phyloP scores from a whole-genome alignment of 345 rosid genomes.

The Toxicodendron radicans region DNA sequence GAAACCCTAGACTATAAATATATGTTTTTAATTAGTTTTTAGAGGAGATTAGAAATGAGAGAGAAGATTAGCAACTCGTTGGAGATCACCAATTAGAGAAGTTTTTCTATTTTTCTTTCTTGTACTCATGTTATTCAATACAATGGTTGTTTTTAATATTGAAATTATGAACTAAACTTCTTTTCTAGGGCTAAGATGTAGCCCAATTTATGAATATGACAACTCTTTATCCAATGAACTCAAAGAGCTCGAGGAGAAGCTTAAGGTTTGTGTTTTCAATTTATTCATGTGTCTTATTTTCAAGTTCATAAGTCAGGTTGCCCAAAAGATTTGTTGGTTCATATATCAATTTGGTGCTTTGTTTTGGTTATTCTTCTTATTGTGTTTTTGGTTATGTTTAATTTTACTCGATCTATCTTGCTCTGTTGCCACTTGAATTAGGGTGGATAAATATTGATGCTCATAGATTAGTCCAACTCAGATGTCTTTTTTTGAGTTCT shows the following conservation, averaged over 20 bases:
- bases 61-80: too few relatives aligned
- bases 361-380: background rate
- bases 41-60: too few relatives aligned
- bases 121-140: too few relatives aligned
- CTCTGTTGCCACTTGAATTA: background rate
- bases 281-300: background rate
- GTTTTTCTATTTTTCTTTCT: too few relatives aligned
- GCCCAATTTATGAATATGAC: too few relatives aligned
- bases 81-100: too few relatives aligned
- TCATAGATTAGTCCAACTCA: background rate
- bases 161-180: too few relatives aligned
- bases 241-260: slow-evolving; percentile 74
- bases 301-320: background rate
- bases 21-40: too few relatives aligned
- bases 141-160: too few relatives aligned
- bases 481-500: background rate
- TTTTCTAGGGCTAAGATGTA: too few relatives aligned
- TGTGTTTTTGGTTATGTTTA: background rate
- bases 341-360: background rate
- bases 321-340: background rate
- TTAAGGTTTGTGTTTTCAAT: slow-evolving; percentile 53
- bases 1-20: too few relatives aligned
- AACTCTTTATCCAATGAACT: slow-evolving; percentile 60
- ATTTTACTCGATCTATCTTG: background rate
- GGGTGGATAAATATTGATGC: background rate